These are phyloP conservation scores for Colletotrichum sansevieriae DNA, from an alignment of 2,329 filamentous ascomycete genomes.

Conservation along the genomic window DNA sequence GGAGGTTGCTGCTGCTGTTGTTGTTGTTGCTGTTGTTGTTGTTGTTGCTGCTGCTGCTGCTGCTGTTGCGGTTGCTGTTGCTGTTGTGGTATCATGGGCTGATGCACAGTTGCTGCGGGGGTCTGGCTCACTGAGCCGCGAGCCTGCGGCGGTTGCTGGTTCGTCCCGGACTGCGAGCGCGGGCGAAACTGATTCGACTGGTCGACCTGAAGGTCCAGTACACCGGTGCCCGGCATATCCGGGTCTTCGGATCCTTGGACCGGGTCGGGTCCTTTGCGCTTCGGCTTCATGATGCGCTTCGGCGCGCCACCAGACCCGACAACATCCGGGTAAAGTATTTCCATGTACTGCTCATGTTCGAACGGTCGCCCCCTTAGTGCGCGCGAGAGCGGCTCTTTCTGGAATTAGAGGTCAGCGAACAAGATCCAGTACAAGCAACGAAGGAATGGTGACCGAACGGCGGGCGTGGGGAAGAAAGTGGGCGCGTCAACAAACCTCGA, in stretches of 20 bases:
- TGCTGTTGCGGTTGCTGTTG: slow-evolving; percentile 42
- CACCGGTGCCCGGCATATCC: slow-evolving; percentile 62
- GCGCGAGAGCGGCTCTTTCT: slow-evolving; percentile 71
- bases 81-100: slow-evolving; percentile 45
- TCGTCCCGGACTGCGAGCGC: slow-evolving; percentile 41
- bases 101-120: slow-evolving; percentile 43
- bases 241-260: slow-evolving; percentile 58
- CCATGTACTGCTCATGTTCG: slow-evolving; percentile 72
- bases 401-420: slow-evolving; percentile 42
- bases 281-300: slow-evolving; percentile 69
- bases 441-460: background rate
- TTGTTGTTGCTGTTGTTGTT: slow-evolving; percentile 37
- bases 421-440: background rate
- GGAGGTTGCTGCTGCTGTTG: slow-evolving; percentile 26
- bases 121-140: slow-evolving; percentile 49
- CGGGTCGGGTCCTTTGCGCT: slow-evolving; percentile 62
- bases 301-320: slow-evolving; percentile 71
- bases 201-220: slow-evolving; percentile 60
- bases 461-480: background rate
- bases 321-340: slow-evolving; percentile 71
- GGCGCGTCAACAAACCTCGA: slow-evolving; percentile 61
- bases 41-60: slow-evolving; percentile 29
- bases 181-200: slow-evolving; percentile 44
- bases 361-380: slow-evolving; percentile 69
- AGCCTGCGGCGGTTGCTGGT: slow-evolving; percentile 43